phyloP scores from a whole-genome alignment of 2,329 filamentous ascomycete genomes.

The Fusarium sp. region DNA sequence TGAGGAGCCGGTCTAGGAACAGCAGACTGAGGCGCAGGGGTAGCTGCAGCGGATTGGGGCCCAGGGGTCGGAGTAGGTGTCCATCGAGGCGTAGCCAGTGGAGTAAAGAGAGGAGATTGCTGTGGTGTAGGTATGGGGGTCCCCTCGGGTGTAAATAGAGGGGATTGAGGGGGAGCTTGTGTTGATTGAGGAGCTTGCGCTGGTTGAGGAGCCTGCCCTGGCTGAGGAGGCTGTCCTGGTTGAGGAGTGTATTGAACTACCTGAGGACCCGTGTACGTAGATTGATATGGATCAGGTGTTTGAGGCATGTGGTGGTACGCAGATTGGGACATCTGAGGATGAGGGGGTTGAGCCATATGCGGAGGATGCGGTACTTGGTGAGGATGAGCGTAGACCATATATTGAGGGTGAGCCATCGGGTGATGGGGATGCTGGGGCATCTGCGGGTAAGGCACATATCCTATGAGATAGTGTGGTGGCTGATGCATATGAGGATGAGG shows the following conservation, averaged over 20 bases:
- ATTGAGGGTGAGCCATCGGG: not conserved
- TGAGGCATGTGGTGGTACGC: not conserved
- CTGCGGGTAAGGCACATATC: not conserved
- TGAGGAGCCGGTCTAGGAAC: too few relatives aligned
- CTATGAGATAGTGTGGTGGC: not conserved
- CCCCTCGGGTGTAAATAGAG: not conserved
- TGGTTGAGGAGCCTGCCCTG: not conserved
- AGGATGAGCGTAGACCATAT: not conserved
- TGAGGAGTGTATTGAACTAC: not conserved
- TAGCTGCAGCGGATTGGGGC: not conserved
- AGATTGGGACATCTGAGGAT: not conserved
- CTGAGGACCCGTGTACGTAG: not conserved
- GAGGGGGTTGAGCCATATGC: not conserved
- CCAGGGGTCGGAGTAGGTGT: not conserved
- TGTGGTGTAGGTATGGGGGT: not conserved
- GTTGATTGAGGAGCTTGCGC: not conserved
- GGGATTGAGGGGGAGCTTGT: not conserved
- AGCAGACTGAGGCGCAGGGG: too few relatives aligned
- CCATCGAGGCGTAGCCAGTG: not conserved
- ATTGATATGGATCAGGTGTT: not conserved
- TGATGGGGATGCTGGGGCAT: not conserved
- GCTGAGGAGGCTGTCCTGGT: not conserved
- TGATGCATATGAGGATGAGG: constrained; percentile 6
- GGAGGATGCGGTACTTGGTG: not conserved
- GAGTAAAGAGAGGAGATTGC: constrained; percentile 8